phyloP scores from a whole-genome alignment of 2,329 filamentous ascomycete species.

The Pseudogymnoascus pannorum region DNA sequence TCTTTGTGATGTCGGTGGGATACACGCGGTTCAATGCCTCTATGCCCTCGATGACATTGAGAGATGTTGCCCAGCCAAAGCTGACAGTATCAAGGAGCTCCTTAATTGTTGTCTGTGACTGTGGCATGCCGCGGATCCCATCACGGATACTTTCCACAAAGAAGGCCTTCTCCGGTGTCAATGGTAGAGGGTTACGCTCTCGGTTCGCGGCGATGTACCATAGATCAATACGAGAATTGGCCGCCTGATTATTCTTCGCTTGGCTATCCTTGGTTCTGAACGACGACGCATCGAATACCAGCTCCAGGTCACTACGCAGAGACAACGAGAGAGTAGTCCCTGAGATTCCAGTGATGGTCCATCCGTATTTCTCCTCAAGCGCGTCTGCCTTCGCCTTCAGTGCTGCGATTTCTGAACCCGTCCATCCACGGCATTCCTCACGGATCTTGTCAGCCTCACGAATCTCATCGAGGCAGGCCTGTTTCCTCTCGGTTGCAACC shows the following conservation, averaged over 20 bases:
- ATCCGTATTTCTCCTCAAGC: constrained; percentile 61
- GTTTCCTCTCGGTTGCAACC: constrained; percentile 57
- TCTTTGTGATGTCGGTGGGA: constrained; percentile 55
- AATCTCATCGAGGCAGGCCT: constrained; percentile 65
- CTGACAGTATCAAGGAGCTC: constrained; percentile 53
- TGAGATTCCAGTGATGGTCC: constrained; percentile 61
- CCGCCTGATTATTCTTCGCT: constrained; percentile 16
- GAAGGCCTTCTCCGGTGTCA: constrained; percentile 64
- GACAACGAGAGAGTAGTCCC: constrained; percentile 63
- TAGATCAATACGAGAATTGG: constrained; percentile 55
- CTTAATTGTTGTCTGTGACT: constrained; percentile 48
- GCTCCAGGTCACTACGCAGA: constrained; percentile 63
- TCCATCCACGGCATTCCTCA: constrained; percentile 88
- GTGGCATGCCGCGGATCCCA: constrained; percentile 54
- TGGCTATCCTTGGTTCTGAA: constrained; percentile 40
- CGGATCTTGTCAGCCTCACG: constrained; percentile 73
- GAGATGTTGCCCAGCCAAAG: constrained; percentile 59
- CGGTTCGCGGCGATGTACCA: constrained; percentile 59
- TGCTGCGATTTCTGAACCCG: constrained; percentile 66
- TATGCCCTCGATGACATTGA: constrained; percentile 51
- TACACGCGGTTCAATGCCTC: constrained; percentile 55
- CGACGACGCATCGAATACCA: constrained; percentile 60
- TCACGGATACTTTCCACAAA: constrained; percentile 67
- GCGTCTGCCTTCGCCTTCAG: constrained; percentile 65
- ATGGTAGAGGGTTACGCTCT: constrained; percentile 44